phyloP scores from a whole-genome alignment of 2,329 filamentous ascomycete genomes.

The Monilinia fructigena region DNA sequence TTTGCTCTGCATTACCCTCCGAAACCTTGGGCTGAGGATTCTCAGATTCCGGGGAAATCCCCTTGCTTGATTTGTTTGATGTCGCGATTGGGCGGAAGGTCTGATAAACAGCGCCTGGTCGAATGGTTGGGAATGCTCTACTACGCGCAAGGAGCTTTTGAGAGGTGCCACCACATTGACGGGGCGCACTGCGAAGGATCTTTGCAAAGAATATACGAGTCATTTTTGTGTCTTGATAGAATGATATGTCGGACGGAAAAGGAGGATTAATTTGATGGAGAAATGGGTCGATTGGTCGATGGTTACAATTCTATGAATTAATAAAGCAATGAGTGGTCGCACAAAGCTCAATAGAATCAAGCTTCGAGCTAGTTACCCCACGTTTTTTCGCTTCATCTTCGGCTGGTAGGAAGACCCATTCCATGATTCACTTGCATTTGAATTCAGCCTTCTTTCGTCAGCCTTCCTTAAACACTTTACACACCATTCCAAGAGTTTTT shows the following conservation, averaged over 20 bases:
- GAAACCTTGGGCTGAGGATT: slow-evolving; percentile 50
- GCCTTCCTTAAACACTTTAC: neutral
- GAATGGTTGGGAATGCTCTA: neutral
- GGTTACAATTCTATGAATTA: neutral
- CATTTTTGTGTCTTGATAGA: slow-evolving; percentile 4
- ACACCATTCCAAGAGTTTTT: slow-evolving; percentile 13
- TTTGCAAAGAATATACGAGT: slow-evolving; percentile 13
- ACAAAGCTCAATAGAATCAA: slow-evolving; percentile 6
- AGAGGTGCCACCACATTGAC: slow-evolving; percentile 5
- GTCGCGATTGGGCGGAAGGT: slow-evolving; percentile 40
- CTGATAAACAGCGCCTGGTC: slow-evolving; percentile 10
- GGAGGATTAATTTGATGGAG: neutral
- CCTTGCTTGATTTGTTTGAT: slow-evolving; percentile 44
- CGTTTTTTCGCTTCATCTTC: slow-evolving; percentile 25
- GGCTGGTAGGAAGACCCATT: neutral
- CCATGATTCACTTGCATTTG: neutral
- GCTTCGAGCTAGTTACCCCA: slow-evolving; percentile 26
- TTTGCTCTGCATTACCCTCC: slow-evolving; percentile 44
- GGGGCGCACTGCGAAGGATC: slow-evolving; percentile 11
- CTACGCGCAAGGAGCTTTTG: slow-evolving; percentile 1
- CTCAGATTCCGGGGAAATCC: slow-evolving; percentile 59
- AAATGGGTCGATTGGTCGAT: slow-evolving; percentile 4
- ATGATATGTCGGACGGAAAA: neutral
- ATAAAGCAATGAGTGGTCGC: neutral
- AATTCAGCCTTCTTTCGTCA: slow-evolving; percentile 18